Conservation (phyloP, 306 rosid genomes). For the Fragaria vesca region DNA sequence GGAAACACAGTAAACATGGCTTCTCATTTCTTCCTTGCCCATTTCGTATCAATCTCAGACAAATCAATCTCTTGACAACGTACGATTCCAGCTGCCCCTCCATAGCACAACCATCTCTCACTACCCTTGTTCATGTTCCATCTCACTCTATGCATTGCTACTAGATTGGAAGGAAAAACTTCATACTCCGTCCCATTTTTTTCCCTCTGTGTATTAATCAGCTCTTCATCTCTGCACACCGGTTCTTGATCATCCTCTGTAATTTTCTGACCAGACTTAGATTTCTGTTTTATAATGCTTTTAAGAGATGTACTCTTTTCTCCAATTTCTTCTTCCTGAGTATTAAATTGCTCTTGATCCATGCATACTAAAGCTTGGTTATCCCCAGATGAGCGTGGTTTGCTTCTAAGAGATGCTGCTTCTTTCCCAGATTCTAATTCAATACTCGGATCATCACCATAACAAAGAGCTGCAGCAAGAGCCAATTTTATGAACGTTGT, state of each 20-base stretch:
- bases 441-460: conserved; percentile 28
- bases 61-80: conserved; percentile 78
- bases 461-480: conserved; percentile 45
- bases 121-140: conserved; percentile 94
- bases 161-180: conserved; percentile 58
- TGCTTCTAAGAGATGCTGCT: neutral
- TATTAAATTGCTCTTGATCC: conserved; percentile 3
- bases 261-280: conserved; percentile 32
- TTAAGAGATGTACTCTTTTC: conserved; percentile 1
- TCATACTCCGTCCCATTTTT: conserved; percentile 36
- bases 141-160: conserved; percentile 77
- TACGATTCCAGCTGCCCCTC: conserved; percentile 80
- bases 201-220: neutral
- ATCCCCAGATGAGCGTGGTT: neutral
- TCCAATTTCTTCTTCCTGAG: conserved; percentile 19
- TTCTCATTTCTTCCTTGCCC: conserved; percentile 53
- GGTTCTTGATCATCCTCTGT: conserved; percentile 22
- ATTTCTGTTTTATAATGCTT: conserved; percentile 37
- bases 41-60: conserved; percentile 44
- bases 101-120: conserved; percentile 89
- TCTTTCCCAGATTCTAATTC: conserved; percentile 49
- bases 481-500: conserved; percentile 19
- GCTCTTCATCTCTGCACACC: conserved; percentile 37
- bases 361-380: conserved; percentile 15
- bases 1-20: neutral